A percentile compares a stretch with the other conserved stretches of the same genome.
Conservation (phyloP, 768 basidiomycete genomes). For the Cystobasidium onofrii region DNA sequence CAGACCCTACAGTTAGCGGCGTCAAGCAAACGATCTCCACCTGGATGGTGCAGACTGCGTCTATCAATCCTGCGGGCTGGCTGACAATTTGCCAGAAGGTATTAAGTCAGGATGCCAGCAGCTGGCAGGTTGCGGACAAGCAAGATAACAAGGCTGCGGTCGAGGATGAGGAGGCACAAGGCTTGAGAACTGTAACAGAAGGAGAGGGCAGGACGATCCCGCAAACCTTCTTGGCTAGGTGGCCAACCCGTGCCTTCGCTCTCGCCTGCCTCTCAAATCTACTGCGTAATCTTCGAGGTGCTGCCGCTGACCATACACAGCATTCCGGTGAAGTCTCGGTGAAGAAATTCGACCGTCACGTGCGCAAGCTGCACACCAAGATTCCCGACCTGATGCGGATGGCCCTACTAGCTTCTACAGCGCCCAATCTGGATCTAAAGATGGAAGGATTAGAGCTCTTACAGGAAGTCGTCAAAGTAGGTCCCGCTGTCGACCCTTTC, state of each 20-base stretch:
- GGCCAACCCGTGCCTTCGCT: constrained; percentile 94
- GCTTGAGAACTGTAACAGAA: constrained; percentile 56
- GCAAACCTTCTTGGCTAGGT: constrained; percentile 53
- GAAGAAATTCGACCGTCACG: constrained; percentile 37
- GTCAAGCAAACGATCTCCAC: constrained; percentile 84
- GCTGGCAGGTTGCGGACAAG: constrained; percentile 54
- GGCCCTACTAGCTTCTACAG: constrained; percentile 94
- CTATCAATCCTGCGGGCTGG: constrained; percentile 91
- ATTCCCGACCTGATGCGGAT: constrained; percentile 91
- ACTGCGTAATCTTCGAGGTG: constrained; percentile 63
- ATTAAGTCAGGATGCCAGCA: constrained; percentile 72
- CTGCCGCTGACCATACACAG: constrained; percentile 55
- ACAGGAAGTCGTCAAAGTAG: constrained; percentile 81
- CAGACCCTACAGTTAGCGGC: constrained; percentile 85
- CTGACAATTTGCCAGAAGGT: constrained; percentile 95
- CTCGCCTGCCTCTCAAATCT: constrained; percentile 84
- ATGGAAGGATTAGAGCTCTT: constrained; percentile 81
- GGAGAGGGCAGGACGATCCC: constrained; percentile 36
- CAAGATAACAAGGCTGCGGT: constrained; percentile 47
- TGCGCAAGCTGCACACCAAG: constrained; percentile 67
- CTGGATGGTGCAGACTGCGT: constrained; percentile 90
- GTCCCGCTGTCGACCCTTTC: constrained; percentile 23
- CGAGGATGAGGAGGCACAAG: constrained; percentile 89
- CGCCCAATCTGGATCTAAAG: constrained; percentile 90
- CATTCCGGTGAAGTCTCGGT: not conserved